A percentile compares a stretch with the other conserved stretches of the same genome.
These are phyloP conservation scores for Lophium mytilinum DNA, from an alignment of 495 filamentous ascomycete species.

Conservation along the genomic window DNA sequence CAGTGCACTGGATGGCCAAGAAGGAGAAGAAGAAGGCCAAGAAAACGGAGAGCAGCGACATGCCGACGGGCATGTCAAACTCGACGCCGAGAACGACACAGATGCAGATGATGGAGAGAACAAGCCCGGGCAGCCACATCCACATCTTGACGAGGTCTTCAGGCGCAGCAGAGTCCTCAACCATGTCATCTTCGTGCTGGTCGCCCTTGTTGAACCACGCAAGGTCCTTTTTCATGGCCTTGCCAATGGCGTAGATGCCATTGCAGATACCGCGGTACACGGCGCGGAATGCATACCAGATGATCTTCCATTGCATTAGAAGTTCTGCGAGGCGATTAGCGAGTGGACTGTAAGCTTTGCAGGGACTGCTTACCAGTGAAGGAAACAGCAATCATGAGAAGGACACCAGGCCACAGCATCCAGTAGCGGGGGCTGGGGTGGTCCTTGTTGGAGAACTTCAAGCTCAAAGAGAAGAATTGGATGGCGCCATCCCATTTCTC, in stretches of 20 bases:
- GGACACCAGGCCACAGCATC: slow-evolving; percentile 59
- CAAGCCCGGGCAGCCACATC: slow-evolving; percentile 50
- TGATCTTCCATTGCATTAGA: slow-evolving; percentile 52
- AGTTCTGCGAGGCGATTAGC: slow-evolving; percentile 35
- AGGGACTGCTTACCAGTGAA: slow-evolving; percentile 38
- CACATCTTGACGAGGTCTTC: slow-evolving; percentile 53
- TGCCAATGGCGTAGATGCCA: slow-evolving; percentile 35
- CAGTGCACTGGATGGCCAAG: slow-evolving; percentile 56
- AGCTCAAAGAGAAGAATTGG: slow-evolving; percentile 42
- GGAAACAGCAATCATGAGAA: slow-evolving; percentile 54
- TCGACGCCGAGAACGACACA: slow-evolving; percentile 54
- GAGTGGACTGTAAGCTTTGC: no score
- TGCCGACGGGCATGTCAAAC: slow-evolving; percentile 52
- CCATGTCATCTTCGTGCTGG: slow-evolving; percentile 29
- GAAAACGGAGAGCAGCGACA: slow-evolving; percentile 52
- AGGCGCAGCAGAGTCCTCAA: slow-evolving; percentile 45
- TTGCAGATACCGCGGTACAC: slow-evolving; percentile 41
- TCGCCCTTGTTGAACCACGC: slow-evolving; percentile 42
- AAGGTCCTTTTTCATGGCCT: slow-evolving; percentile 39
- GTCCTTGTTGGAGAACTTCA: slow-evolving; percentile 37
- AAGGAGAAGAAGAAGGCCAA: slow-evolving; percentile 63
- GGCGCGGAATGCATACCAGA: slow-evolving; percentile 45
- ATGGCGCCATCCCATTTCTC: slow-evolving; percentile 46
- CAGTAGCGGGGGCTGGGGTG: slow-evolving; percentile 55
- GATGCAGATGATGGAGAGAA: slow-evolving; percentile 44